Base-by-base conservation (phyloP, 768 basidiomycete species). In the Agrocybe chaxingu region DNA sequence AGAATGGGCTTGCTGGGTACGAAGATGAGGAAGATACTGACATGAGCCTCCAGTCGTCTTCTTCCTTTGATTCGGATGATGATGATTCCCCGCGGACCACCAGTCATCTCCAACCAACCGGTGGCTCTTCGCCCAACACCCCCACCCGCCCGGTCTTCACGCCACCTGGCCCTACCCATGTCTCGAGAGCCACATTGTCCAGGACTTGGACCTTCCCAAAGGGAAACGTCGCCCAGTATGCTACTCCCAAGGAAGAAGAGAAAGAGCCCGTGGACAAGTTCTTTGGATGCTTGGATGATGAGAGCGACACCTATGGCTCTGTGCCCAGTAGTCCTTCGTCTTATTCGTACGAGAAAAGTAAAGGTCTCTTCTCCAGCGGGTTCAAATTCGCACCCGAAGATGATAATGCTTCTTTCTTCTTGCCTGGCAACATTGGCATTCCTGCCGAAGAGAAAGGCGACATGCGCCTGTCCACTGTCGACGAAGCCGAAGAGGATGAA, bases 21-120 rank as follows among this genome's bases (percentile, higher is more conserved):
- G 86, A 89, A 62, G 87, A 87, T 44, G 86, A 85, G 48, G 81
- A 78, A 2, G 82, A 82, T 45, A 75, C 72, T 1, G 81, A 85
- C 58, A 56, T 73, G 43, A 71, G 72, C 47, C 68, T 81, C 58
- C 66, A 64, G 38, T 70, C 75, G 1, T 78, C 77, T 3, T 84
- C 81, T 7, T 84, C 82, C 7, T 73, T 77, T 43, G 78, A 71
- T 29, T 84, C 81, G 4, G 67, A 70, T 30, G 79, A 83, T 5
- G 24, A 24, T 30, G 80, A 84, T 19, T 66, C 72, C 41, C 68
- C 62, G 41, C 66, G 65, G 36, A 66, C 65, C 29, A 43, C 65
- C 29, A 31, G 52, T 56, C 58, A 67, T 61, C 55, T 72, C 40
- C 52, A 65, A 34, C 54, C 57, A 47, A 41, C 64, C 55, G 44